A percentile compares a stretch with the other conserved stretches of the same genome.
Conservation (phyloP, 2,329 filamentous ascomycete species). For the Talaromyces sp. region DNA sequence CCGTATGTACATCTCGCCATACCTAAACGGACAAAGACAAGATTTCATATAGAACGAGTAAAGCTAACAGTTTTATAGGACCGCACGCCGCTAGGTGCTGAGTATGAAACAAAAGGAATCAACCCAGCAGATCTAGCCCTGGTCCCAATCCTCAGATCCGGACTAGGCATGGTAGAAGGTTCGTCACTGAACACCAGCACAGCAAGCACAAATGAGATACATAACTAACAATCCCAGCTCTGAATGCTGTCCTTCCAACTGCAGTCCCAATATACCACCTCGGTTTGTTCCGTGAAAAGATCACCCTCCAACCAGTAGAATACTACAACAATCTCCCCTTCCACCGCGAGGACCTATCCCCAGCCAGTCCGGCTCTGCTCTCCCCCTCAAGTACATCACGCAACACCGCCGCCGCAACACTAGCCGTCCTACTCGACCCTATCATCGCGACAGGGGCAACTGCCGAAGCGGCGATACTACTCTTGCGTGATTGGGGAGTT, state of each 20-base stretch:
- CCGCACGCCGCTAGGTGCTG: slow-evolving; percentile 74
- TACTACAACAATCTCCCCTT: slow-evolving; percentile 96
- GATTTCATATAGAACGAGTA: too few relatives aligned
- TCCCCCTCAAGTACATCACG: slow-evolving; percentile 11
- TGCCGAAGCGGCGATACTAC: slow-evolving; percentile 84
- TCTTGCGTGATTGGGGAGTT: slow-evolving; percentile 89
- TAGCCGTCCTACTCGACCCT: slow-evolving; percentile 87
- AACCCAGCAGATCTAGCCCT: slow-evolving; percentile 71
- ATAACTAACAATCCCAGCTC: slow-evolving; percentile 51
- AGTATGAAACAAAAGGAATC: slow-evolving; percentile 69
- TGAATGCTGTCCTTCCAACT: slow-evolving; percentile 78
- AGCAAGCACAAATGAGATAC: background rate
- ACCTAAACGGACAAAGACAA: too few relatives aligned
- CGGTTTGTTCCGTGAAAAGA: slow-evolving; percentile 88
- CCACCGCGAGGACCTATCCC: slow-evolving; percentile 46
- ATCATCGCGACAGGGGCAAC: slow-evolving; percentile 94
- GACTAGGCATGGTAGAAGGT: slow-evolving; percentile 89
- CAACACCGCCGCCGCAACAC: slow-evolving; percentile 52
- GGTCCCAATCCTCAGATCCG: slow-evolving; percentile 90
- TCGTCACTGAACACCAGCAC: slow-evolving; percentile 12
- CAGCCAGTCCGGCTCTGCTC: slow-evolving; percentile 30
- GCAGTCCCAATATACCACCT: slow-evolving; percentile 88
- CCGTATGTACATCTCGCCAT: slow-evolving; percentile 57
- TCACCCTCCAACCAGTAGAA: slow-evolving; percentile 84
- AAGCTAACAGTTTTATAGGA: too few relatives aligned